phyloP scores from a whole-genome alignment of 2,329 filamentous ascomycete species.

The Lachnellula subtilissima region DNA sequence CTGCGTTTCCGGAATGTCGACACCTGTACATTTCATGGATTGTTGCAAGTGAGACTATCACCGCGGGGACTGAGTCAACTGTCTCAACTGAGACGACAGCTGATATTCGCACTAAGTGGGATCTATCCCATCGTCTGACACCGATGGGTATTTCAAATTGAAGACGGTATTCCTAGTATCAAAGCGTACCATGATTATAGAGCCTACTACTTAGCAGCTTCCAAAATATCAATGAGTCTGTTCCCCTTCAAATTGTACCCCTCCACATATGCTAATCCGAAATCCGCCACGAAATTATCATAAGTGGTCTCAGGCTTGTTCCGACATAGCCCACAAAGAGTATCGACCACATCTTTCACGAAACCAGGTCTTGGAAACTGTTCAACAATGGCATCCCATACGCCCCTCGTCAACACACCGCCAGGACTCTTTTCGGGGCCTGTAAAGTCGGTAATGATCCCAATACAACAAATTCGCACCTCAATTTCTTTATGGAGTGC shows the following conservation, averaged over 20 bases:
- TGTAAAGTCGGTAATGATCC: conserved; percentile 36
- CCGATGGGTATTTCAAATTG: not conserved
- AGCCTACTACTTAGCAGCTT: not conserved
- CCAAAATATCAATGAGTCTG: not conserved
- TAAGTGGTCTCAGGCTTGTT: conserved; percentile 35
- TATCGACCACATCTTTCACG: conserved; percentile 29
- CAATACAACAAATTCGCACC: conserved; percentile 32
- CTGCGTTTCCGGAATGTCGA: too few relatives aligned
- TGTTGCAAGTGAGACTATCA: too few relatives aligned
- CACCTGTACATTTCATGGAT: too few relatives aligned
- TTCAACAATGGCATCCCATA: conserved; percentile 25
- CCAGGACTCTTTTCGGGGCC: conserved; percentile 28
- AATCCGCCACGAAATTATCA: conserved; percentile 32
- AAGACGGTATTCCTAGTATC: not conserved
- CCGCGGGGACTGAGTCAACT: too few relatives aligned
- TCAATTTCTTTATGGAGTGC: conserved; percentile 39
- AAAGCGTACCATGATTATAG: not conserved
- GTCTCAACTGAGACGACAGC: too few relatives aligned
- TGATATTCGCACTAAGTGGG: too few relatives aligned
- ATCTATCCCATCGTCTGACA: too few relatives aligned
- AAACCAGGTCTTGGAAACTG: conserved; percentile 32
- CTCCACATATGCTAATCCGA: conserved; percentile 23
- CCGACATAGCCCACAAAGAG: conserved; percentile 34
- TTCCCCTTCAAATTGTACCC: conserved; percentile 9
- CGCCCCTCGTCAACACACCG: conserved; percentile 23